Evolutionary conservation across 2,329 filamentous ascomycete genomes (phyloP).

Genomic region (Gaeumannomyces tritici): DNA sequence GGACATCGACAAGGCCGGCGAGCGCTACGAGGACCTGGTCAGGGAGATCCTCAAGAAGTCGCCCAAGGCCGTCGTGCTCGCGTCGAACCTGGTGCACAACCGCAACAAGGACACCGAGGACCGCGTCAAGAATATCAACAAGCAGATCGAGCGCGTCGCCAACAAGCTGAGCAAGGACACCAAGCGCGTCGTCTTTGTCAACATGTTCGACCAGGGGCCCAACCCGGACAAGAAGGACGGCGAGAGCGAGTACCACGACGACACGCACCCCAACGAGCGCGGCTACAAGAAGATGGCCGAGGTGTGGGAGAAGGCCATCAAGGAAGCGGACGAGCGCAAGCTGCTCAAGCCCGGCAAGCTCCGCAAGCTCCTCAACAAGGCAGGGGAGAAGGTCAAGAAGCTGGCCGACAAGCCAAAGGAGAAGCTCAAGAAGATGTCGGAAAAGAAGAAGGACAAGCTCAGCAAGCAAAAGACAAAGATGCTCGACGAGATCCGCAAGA

Average conservation of each 20-base stretch:
- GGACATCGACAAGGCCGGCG: slow-evolving; percentile 10
- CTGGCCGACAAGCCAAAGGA: not conserved
- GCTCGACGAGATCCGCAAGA: slow-evolving; percentile 1
- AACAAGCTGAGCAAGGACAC: slow-evolving; percentile 5
- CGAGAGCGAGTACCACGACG: slow-evolving; percentile 5
- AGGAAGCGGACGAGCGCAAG: slow-evolving; percentile 6
- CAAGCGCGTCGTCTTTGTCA: slow-evolving; percentile 9
- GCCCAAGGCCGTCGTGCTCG: slow-evolving; percentile 12
- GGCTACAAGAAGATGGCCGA: slow-evolving; percentile 9
- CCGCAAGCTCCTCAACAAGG: not conserved
- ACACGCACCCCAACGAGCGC: slow-evolving; percentile 6
- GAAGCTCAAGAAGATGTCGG: too few species aligned
- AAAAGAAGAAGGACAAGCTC: not conserved
- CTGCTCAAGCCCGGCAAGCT: not conserved
- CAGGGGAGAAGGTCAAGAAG: slow-evolving; percentile 1
- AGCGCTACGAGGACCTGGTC: slow-evolving; percentile 11
- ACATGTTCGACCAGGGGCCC: slow-evolving; percentile 8
- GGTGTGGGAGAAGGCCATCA: slow-evolving; percentile 8
- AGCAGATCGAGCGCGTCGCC: slow-evolving; percentile 6
- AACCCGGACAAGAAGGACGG: slow-evolving; percentile 8
- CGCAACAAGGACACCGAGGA: slow-evolving; percentile 9
- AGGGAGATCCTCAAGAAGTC: slow-evolving; percentile 11
- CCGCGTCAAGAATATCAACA: slow-evolving; percentile 9
- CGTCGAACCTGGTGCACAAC: slow-evolving; percentile 14
- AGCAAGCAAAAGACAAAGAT: slow-evolving; percentile 1